These are phyloP conservation scores for Pavlovales sp. DNA, from an alignment of 208 protist species.

Conservation along the genomic window DNA sequence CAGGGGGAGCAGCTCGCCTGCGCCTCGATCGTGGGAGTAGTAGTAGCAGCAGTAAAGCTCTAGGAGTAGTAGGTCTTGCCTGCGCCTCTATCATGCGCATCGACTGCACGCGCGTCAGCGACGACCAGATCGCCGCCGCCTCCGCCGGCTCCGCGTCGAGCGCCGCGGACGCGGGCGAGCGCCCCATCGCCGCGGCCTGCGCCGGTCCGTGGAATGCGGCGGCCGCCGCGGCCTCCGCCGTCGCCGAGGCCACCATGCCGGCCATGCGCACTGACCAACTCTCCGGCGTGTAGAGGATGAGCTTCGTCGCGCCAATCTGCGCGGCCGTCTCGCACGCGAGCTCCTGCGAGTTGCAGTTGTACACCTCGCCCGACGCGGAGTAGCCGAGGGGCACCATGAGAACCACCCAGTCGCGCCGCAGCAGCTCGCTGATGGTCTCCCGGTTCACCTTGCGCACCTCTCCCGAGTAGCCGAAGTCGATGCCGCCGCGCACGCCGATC, in stretches of 20 bases:
- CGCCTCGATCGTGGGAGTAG: too few species aligned
- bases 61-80: too few species aligned
- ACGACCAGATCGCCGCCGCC: too few species aligned
- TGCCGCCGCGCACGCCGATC: conserved; percentile 1
- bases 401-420: not conserved
- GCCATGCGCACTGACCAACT: not conserved
- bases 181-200: too few species aligned
- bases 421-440: not conserved
- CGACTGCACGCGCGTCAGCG: not conserved
- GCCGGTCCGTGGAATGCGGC: too few species aligned
- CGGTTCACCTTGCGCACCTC: conserved; percentile 23
- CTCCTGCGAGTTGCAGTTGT: not conserved
- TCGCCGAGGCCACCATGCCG: too few species aligned
- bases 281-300: not conserved
- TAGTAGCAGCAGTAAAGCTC: too few species aligned
- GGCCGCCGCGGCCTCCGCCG: too few species aligned
- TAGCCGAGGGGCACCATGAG: conserved; percentile 10
- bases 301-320: not conserved
- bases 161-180: too few species aligned
- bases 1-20: too few species aligned
- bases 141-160: not conserved
- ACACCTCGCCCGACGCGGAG: conserved; percentile 14
- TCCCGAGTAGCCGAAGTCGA: conserved; percentile 15
- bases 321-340: not conserved
- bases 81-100: not conserved